Evolutionary conservation across 2,329 filamentous ascomycete genomes (phyloP).

Genomic region (Cercospora beticola): DNA sequence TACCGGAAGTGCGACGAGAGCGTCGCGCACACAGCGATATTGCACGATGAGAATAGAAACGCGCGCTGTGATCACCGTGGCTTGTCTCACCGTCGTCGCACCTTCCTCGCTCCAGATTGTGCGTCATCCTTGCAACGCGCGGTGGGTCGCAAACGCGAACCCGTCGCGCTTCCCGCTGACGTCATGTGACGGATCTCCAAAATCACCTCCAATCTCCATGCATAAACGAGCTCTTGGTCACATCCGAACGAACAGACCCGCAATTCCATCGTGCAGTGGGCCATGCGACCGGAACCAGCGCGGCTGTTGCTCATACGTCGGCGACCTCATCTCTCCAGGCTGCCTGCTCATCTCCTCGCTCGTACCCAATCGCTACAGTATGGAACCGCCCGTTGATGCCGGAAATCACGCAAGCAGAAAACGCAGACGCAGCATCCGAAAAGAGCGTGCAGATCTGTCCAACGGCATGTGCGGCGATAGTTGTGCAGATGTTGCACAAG

Average conservation of each 20-base stretch:
- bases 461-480: not conserved
- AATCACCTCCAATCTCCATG: not conserved
- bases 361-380: not conserved
- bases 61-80: not conserved
- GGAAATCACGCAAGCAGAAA: not conserved
- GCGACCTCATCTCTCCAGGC: not conserved
- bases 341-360: not conserved
- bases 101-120: not conserved
- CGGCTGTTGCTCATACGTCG: not conserved
- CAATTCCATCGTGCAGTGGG: slow-evolving; percentile 2
- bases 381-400: slow-evolving; percentile 1
- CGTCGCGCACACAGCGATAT: not conserved
- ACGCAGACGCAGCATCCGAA: not conserved
- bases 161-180: not conserved
- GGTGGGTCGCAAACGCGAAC: not conserved
- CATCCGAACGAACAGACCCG: not conserved
- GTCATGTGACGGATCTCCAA: not conserved
- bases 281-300: not conserved
- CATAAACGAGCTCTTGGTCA: not conserved
- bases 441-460: not conserved
- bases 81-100: not conserved
- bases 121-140: not conserved
- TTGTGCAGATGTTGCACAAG: not conserved
- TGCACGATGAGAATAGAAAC: not conserved
- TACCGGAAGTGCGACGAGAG: not conserved